Conservation (phyloP, 805 yeast genomes). For the Candida ipomoeae region DNA sequence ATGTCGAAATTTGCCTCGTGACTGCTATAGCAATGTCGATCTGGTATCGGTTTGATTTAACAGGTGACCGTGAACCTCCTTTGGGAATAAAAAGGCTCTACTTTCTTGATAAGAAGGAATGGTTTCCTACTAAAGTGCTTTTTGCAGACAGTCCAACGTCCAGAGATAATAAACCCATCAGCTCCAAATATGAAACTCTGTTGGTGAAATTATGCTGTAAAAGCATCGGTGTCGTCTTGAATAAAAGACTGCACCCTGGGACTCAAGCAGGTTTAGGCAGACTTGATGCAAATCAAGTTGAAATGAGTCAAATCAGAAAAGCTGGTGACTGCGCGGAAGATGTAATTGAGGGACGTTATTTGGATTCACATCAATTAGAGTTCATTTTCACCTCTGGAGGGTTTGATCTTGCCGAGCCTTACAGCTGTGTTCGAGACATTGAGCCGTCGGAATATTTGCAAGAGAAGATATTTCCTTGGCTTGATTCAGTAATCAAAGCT, state of each 20-base stretch:
- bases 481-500: neutral
- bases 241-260: neutral
- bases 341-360: neutral
- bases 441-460: constrained; percentile 4
- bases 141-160: neutral
- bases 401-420: constrained; percentile 2
- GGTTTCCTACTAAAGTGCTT: constrained; percentile 4
- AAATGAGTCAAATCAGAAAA: neutral
- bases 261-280: neutral
- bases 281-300: neutral
- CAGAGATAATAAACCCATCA: neutral
- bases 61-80: neutral
- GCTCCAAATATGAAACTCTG: neutral
- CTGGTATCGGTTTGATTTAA: constrained; percentile 10
- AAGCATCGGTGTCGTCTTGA: neutral
- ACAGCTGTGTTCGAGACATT: constrained; percentile 5
- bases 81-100: neutral
- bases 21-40: constrained; percentile 7
- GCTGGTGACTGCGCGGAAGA: neutral
- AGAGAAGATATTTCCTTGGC: constrained; percentile 7
- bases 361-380: neutral
- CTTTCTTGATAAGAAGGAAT: neutral
- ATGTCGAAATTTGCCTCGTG: constrained; percentile 6
- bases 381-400: constrained; percentile 6
- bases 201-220: neutral